A percentile compares a stretch with the other conserved stretches of the same genome.
phyloP scores from a whole-genome alignment of 2,329 filamentous ascomycete species.

The Fusarium paranaense region DNA sequence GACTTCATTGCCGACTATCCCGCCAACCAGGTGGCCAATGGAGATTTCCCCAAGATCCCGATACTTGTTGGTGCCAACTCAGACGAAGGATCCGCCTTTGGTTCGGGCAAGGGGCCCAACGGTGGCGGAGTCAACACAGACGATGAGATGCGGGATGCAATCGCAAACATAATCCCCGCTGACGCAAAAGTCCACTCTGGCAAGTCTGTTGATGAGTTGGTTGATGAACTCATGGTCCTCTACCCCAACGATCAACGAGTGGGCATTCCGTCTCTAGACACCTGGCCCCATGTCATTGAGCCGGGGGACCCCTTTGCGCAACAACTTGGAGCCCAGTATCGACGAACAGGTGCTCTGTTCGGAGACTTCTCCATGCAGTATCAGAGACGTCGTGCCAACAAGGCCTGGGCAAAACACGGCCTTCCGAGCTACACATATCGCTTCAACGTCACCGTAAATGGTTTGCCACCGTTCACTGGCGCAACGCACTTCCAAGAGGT shows the following conservation, averaged over 20 bases:
- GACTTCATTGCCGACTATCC: constrained; percentile 51
- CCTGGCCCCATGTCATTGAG: constrained; percentile 48
- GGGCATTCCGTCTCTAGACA: constrained; percentile 49
- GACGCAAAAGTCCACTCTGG: constrained; percentile 32
- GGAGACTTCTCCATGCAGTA: constrained; percentile 46
- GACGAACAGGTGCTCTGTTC: constrained; percentile 46
- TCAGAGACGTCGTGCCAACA: constrained; percentile 42
- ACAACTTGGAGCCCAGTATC: constrained; percentile 44
- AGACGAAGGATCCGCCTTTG: constrained; percentile 47
- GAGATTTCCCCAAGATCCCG: constrained; percentile 51
- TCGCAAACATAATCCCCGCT: constrained; percentile 13
- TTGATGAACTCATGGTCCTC: constrained; percentile 37
- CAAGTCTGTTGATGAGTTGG: constrained; percentile 35
- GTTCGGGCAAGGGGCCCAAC: constrained; percentile 29
- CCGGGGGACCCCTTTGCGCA: constrained; percentile 41
- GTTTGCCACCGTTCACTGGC: constrained; percentile 31
- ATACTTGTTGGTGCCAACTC: constrained; percentile 51
- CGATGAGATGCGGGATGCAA: constrained; percentile 41
- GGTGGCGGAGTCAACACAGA: constrained; percentile 43
- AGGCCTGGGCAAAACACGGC: constrained; percentile 43
- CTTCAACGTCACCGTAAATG: constrained; percentile 48
- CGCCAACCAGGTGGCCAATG: constrained; percentile 46
- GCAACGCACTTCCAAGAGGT: constrained; percentile 55
- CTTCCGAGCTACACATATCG: constrained; percentile 48
- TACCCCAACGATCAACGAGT: constrained; percentile 50